phyloP scores from a whole-genome alignment of 495 filamentous ascomycete species.

The Parmelia sp. region DNA sequence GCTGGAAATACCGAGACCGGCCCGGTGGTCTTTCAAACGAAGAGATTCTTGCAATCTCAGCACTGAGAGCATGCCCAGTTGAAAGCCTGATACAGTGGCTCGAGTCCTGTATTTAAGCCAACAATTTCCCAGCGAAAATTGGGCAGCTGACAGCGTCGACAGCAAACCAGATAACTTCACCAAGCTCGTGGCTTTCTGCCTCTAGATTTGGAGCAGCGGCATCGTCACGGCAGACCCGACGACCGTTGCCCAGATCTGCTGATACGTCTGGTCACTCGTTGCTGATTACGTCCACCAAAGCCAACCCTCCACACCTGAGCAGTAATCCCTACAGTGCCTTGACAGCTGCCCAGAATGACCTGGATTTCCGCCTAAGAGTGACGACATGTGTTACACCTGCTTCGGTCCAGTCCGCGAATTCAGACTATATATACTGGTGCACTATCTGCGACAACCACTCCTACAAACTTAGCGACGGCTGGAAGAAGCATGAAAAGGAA shows the following conservation, averaged over 20 bases:
- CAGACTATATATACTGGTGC: constrained; percentile 9
- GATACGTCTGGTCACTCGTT: neutral
- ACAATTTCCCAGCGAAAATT: neutral
- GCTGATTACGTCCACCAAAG: neutral
- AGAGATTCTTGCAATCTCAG: constrained; percentile 2
- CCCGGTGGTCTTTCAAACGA: constrained; percentile 1
- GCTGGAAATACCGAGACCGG: neutral
- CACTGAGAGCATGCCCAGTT: constrained; percentile 5
- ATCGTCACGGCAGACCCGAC: neutral
- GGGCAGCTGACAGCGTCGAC: neutral
- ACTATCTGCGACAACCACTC: constrained; percentile 11
- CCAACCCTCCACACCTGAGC: neutral
- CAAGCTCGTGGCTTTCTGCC: neutral
- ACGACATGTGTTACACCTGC: neutral
- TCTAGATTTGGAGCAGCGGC: neutral
- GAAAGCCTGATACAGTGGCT: neutral
- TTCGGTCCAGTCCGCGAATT: neutral
- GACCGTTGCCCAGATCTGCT: neutral
- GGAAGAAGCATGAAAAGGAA: constrained; percentile 14
- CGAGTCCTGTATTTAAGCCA: neutral
- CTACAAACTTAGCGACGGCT: neutral
- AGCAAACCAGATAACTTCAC: neutral
- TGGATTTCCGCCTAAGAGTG: neutral
- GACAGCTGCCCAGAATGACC: neutral
- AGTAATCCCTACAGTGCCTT: neutral